These are phyloP conservation scores for Thielaviopsis populi DNA, from an alignment of 2,329 filamentous ascomycete genomes.

Conservation along the genomic window DNA sequence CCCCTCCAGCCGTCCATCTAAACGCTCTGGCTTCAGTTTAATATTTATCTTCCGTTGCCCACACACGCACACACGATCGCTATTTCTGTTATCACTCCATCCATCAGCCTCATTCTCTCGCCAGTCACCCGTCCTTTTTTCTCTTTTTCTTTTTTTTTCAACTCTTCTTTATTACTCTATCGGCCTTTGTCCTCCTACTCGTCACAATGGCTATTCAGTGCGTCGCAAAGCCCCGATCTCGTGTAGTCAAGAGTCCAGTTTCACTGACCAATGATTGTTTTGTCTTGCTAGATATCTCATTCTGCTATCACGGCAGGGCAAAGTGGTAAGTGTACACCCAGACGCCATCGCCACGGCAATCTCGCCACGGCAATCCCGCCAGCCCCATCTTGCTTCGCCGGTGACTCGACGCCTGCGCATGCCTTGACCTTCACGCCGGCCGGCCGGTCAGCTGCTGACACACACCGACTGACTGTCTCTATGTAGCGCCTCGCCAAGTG, in stretches of 20 bases:
- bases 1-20: constrained; percentile 1
- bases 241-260: neutral
- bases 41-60: neutral
- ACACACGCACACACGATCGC: neutral
- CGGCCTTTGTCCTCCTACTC: neutral
- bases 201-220: constrained; percentile 33
- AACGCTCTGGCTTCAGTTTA: neutral
- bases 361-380: neutral
- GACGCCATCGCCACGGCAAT: no score
- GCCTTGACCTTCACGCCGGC: neutral
- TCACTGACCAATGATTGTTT: constrained; percentile 2
- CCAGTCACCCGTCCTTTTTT: neutral
- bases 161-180: neutral
- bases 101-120: neutral
- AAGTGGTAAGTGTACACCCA: constrained; percentile 59
- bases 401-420: neutral
- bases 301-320: constrained; percentile 92
- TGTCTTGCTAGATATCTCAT: constrained; percentile 65
- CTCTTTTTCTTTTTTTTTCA: neutral
- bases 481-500: constrained; percentile 89
- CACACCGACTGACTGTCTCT: neutral
- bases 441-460: neutral
- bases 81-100: neutral
- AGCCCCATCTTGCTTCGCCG: neutral
- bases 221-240: constrained; percentile 1